A percentile compares a stretch with the other conserved stretches of the same genome.
Evolutionary conservation across 2,329 filamentous ascomycete genomes (phyloP).

Genomic region (Microdochium bolleyi): DNA sequence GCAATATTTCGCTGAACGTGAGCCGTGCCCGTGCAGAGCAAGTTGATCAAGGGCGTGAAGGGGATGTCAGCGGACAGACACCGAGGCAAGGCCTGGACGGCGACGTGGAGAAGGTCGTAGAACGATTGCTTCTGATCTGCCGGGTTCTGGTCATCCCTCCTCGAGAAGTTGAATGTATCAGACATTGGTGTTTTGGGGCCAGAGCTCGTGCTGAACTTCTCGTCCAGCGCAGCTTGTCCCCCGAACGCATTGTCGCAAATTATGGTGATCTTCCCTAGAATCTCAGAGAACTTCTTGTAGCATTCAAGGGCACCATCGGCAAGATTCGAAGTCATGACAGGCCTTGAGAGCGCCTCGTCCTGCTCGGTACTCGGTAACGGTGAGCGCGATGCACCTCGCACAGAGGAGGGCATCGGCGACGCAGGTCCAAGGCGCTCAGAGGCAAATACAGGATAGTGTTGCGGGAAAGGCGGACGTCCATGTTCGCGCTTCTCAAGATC

Average conservation of each 20-base stretch:
- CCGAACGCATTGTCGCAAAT: constrained; percentile 97
- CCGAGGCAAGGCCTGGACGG: constrained; percentile 89
- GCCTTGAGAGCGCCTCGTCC: constrained; percentile 60
- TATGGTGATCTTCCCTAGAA: constrained; percentile 90
- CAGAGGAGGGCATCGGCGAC: constrained; percentile 40
- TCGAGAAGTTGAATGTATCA: constrained; percentile 85
- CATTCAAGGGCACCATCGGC: constrained; percentile 75
- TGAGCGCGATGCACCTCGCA: neutral
- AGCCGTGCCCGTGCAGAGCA: constrained; percentile 92
- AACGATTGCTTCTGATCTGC: constrained; percentile 87
- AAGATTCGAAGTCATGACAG: constrained; percentile 54
- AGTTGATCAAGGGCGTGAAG: constrained; percentile 87
- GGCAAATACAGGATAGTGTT: constrained; percentile 40
- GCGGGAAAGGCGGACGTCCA: constrained; percentile 75
- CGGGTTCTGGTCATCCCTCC: constrained; percentile 66
- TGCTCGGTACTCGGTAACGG: constrained; percentile 17
- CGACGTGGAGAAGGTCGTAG: constrained; percentile 91
- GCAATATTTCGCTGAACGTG: constrained; percentile 93
- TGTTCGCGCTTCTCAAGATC: constrained; percentile 82
- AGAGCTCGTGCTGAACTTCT: constrained; percentile 74
- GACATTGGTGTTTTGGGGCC: constrained; percentile 91
- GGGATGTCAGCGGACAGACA: constrained; percentile 87
- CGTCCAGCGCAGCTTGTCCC: constrained; percentile 87
- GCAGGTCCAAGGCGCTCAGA: constrained; percentile 34
- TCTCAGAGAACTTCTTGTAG: constrained; percentile 87